Conservation (phyloP, 768 basidiomycete genomes). For the Auriscalpium vulgare region DNA sequence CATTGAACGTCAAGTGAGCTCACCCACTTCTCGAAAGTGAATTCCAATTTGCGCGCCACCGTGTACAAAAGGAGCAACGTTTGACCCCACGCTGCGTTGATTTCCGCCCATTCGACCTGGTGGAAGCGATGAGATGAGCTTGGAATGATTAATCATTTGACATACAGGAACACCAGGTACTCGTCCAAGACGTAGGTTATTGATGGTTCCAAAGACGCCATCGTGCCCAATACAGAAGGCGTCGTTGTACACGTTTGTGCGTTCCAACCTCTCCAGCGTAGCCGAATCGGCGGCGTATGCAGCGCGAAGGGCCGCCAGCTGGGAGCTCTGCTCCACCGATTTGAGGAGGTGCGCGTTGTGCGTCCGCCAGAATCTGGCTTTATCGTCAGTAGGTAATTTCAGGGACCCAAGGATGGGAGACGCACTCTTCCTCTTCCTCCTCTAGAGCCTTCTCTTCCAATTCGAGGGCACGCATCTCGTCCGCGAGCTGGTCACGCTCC, state of each 20-base stretch:
- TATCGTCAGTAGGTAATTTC: not conserved
- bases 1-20: not conserved
- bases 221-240: constrained; percentile 95
- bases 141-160: constrained; percentile 5
- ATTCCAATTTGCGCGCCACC: constrained; percentile 86
- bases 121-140: constrained; percentile 7
- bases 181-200: constrained; percentile 85
- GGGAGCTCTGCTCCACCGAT: constrained; percentile 57
- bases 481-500: constrained; percentile 68
- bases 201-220: constrained; percentile 96
- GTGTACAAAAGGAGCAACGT: constrained; percentile 88
- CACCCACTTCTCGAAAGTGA: constrained; percentile 74
- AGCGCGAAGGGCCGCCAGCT: constrained; percentile 63
- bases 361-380: constrained; percentile 67
- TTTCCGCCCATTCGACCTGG: constrained; percentile 96
- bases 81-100: constrained; percentile 98
- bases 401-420: constrained; percentile 9
- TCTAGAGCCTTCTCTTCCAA: constrained; percentile 72
- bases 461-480: constrained; percentile 63
- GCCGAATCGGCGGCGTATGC: constrained; percentile 73
- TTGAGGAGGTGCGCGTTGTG: constrained; percentile 67
- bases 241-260: constrained; percentile 93
- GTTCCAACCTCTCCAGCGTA: constrained; percentile 76
- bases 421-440: constrained; percentile 78
- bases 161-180: constrained; percentile 75